Conservation (phyloP, 108 stramenopile species). For the Parmales sp. region DNA sequence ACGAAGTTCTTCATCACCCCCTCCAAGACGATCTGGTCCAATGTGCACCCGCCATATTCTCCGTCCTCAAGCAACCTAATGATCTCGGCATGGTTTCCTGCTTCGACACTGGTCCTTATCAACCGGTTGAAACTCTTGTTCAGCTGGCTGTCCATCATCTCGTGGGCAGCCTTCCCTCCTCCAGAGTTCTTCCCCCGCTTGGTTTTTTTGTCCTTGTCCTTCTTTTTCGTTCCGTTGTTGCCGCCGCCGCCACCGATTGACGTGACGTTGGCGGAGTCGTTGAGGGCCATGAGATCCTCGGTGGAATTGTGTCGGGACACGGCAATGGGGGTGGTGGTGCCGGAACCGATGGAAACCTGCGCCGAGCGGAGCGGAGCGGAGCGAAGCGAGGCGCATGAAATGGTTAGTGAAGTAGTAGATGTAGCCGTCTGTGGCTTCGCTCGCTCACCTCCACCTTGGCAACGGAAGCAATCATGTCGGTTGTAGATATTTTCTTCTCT, state of each 20-base stretch:
- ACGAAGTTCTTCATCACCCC: slow-evolving; percentile 80
- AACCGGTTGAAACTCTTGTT: slow-evolving; percentile 62
- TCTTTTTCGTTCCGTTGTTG: slow-evolving; percentile 29
- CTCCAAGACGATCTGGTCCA: slow-evolving; percentile 62
- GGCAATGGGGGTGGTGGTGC: no score
- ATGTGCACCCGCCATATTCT: slow-evolving; percentile 60
- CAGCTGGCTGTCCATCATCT: slow-evolving; percentile 36
- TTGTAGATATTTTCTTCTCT: no score
- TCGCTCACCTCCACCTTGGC: no score
- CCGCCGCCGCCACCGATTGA: slow-evolving; percentile 13
- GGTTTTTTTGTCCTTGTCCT: slow-evolving; percentile 49
- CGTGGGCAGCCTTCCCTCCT: slow-evolving; percentile 41
- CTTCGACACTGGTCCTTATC: slow-evolving; percentile 60
- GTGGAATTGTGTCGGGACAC: no score
- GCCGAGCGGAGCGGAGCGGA: no score
- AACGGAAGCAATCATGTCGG: no score
- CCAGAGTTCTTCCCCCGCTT: slow-evolving; percentile 49
- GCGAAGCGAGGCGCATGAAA: no score
- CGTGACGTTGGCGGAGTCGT: no score
- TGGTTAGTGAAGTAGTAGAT: no score
- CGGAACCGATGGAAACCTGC: no score
- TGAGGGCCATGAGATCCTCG: no score
- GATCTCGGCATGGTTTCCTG: slow-evolving; percentile 61
- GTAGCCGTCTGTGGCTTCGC: no score
- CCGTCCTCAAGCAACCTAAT: slow-evolving; percentile 55